Base-by-base conservation (phyloP, 2,329 filamentous ascomycete genomes). In the Xylariaceae sp. region DNA sequence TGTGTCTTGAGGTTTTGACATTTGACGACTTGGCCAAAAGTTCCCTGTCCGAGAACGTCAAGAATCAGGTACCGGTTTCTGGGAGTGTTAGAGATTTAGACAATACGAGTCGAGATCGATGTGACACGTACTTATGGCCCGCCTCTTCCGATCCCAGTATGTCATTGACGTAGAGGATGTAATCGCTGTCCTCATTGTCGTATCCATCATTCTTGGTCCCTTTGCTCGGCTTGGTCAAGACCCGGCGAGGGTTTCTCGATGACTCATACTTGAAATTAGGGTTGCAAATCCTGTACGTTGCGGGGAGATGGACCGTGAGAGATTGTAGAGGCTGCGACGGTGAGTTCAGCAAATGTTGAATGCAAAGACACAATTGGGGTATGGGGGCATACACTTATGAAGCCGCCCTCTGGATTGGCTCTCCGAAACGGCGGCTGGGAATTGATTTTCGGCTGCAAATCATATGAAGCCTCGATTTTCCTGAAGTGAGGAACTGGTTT, bases 191-290 rank as follows among this genome's bases (percentile, higher is more conserved):
- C 71, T 99, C 94, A 64, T 99, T 99, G 69, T 99, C 94, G 68
- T 94, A 99, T 3, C 94, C 94, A 74, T 99, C 94, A 68, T 99
- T 99, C 80, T 99, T 99, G 59, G 89, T 84, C 11, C 94, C 94
- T 74, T 99, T 99, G 80, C 94, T 97, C 6, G 94, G 94, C 73
- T 99, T 99, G 12, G 94, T 99, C 62, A 99, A 80, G 48, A 99
- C 94, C 71, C 94, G 84, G 59, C 94, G 88, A 40, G 94, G 94
- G 68, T 99, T 99, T 62, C 94, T 84, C 51, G 94, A 96, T 12
- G 94, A 96, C 71, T 99, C 94, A 74, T 99, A 99, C 76, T 99
- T 96, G 80, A 99, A 99, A 66, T 83, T 86, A 2, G 91, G 91
- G 70, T 99, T 99, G 77, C 94, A 99, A 71, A 99, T 97, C 65